phyloP scores from a whole-genome alignment of 129 eudicot species.

The Cynara cardunculus region DNA sequence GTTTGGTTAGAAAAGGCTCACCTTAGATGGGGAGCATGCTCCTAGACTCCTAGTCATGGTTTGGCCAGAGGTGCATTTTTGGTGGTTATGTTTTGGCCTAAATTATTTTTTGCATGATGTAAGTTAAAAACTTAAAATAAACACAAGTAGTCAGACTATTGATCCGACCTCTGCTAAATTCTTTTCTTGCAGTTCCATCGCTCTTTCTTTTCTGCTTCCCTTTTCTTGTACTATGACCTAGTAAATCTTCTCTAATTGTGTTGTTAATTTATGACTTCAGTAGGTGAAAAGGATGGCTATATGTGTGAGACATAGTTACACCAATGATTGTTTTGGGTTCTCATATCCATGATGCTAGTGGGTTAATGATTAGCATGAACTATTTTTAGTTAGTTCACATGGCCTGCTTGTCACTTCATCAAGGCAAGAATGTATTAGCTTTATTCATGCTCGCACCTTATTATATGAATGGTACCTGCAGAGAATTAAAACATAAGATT shows the following conservation, averaged over 20 bases:
- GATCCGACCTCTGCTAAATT: background rate
- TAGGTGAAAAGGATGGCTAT: background rate
- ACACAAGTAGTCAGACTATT: background rate
- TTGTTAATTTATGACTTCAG: background rate
- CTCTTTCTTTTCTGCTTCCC: background rate
- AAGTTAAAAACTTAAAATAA: background rate
- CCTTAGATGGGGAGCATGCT: background rate
- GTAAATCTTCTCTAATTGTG: no score
- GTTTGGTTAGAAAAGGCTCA: background rate
- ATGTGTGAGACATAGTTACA: background rate
- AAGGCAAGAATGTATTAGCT: background rate
- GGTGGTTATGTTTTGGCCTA: background rate
- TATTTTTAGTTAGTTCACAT: no score
- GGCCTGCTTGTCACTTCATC: background rate
- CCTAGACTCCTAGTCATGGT: background rate
- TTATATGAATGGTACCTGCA: background rate
- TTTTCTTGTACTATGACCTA: background rate
- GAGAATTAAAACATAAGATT: background rate
- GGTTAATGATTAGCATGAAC: background rate
- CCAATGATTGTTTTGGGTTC: background rate
- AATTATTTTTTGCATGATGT: background rate
- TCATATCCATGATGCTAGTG: background rate
- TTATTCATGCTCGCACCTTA: background rate
- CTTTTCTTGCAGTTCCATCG: background rate
- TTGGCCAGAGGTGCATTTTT: background rate